phyloP scores from a whole-genome alignment of 1,139 yeast genomes.

The Suhomyces anneliseae region DNA sequence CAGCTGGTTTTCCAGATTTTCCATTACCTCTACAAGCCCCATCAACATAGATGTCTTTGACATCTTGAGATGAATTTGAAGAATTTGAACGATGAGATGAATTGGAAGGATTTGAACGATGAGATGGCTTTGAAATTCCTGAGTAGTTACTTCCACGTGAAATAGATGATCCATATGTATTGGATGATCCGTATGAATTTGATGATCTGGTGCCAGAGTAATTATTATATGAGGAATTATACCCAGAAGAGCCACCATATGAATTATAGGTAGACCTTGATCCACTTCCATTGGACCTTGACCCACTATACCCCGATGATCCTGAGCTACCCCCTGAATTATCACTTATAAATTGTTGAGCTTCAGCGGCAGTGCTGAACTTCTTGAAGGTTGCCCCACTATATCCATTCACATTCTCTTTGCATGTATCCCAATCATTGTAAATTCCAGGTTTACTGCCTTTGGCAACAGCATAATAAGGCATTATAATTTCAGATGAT shows the following conservation, averaged over 20 bases:
- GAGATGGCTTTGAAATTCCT: not conserved
- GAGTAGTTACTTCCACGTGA: not conserved
- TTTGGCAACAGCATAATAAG: slow-evolving; percentile 59
- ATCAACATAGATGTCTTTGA: slow-evolving; percentile 51
- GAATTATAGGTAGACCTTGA: too few species aligned
- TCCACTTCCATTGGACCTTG: not conserved
- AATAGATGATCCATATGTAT: not conserved
- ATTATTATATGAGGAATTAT: not conserved
- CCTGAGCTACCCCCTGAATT: not conserved
- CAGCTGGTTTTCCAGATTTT: slow-evolving; percentile 37
- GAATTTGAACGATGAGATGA: too few species aligned
- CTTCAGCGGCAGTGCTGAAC: slow-evolving; percentile 48
- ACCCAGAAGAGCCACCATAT: not conserved
- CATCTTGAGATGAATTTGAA: too few species aligned
- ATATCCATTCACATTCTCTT: slow-evolving; percentile 50
- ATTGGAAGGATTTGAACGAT: too few species aligned
- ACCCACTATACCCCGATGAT: not conserved
- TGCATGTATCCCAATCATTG: slow-evolving; percentile 51
- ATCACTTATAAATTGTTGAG: slow-evolving; percentile 31
- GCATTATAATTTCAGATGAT: slow-evolving; percentile 16
- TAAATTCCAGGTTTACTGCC: slow-evolving; percentile 58
- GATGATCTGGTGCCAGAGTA: not conserved
- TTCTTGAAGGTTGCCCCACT: slow-evolving; percentile 56
- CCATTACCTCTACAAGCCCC: slow-evolving; percentile 70
- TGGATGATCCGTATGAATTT: not conserved